These are phyloP conservation scores for Irineochytrium annulatum DNA, from an alignment of 192 early-diverging fungal genomes.

Conservation along the genomic window DNA sequence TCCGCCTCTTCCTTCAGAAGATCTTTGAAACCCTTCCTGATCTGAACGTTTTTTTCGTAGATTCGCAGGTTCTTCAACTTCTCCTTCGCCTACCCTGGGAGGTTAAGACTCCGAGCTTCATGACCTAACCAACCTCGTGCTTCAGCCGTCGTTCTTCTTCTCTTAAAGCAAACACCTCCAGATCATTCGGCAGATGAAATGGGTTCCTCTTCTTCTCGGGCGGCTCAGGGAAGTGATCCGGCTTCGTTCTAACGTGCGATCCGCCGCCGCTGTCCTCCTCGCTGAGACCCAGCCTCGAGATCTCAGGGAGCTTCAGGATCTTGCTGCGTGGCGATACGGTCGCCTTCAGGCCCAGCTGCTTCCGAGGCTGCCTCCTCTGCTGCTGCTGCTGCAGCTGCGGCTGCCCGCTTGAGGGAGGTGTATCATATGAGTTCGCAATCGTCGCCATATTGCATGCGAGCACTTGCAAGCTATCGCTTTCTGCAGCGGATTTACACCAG, in stretches of 20 bases:
- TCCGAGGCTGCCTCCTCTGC: no score
- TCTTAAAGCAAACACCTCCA: slow-evolving; percentile 51
- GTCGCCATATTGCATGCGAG: no score
- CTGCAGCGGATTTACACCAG: no score
- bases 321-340: slow-evolving; percentile 39
- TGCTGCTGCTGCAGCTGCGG: no score
- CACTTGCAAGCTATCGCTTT: no score
- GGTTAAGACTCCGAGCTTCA: neutral
- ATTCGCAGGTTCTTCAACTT: slow-evolving; percentile 39
- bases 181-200: slow-evolving; percentile 53
- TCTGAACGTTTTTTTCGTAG: slow-evolving; percentile 44
- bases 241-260: neutral
- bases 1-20: slow-evolving; percentile 52
- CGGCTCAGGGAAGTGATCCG: neutral
- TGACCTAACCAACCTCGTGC: slow-evolving; percentile 33
- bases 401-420: no score
- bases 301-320: slow-evolving; percentile 49
- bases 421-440: no score
- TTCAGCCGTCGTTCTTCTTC: slow-evolving; percentile 44
- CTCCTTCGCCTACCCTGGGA: slow-evolving; percentile 32
- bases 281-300: slow-evolving; percentile 13
- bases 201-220: slow-evolving; percentile 31
- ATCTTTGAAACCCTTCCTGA: slow-evolving; percentile 51
- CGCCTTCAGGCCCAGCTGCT: neutral
- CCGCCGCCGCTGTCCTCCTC: slow-evolving; percentile 3